Conservation (phyloP, 352 stramenopile genomes). For the Pilasporangium apinafurcum region DNA sequence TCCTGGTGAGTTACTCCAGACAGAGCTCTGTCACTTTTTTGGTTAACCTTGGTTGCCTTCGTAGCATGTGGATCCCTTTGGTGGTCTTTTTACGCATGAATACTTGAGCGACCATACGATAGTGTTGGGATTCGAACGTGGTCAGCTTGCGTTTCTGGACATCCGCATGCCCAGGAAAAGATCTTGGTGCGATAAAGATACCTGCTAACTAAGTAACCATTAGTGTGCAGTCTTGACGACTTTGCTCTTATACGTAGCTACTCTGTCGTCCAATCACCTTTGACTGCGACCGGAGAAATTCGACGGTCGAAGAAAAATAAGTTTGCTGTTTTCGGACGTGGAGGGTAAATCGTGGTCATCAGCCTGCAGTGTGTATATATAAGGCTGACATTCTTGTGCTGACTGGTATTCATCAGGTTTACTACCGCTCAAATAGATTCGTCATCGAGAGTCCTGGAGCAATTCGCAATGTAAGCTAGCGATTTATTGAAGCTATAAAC, state of each 20-base stretch:
- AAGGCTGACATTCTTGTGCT: constrained; percentile 1
- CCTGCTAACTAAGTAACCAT: too few relatives aligned
- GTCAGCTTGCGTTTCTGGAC: constrained; percentile 58
- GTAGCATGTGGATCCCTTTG: constrained; percentile 31
- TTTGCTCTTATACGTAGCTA: constrained; percentile 33
- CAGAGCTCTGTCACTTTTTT: neutral
- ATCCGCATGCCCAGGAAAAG: constrained; percentile 42
- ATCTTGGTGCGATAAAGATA: constrained; percentile 49
- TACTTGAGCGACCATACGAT: constrained; percentile 47
- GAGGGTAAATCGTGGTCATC: constrained; percentile 35
- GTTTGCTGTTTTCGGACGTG: constrained; percentile 52
- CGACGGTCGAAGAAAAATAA: constrained; percentile 36
- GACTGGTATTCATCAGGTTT: constrained; percentile 19
- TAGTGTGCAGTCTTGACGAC: too few relatives aligned
- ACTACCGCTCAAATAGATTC: constrained; percentile 20
- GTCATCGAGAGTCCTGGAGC: constrained; percentile 13
- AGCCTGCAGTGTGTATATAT: neutral
- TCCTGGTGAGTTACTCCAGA: constrained; percentile 19
- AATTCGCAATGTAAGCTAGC: constrained; percentile 29
- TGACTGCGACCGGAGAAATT: constrained; percentile 47
- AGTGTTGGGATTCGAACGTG: constrained; percentile 60
- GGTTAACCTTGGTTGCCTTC: neutral
- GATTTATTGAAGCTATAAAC: too few relatives aligned
- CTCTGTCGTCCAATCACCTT: constrained; percentile 32
- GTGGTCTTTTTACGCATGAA: constrained; percentile 69